Conservation (phyloP, 345 rosid species). For the Salix suchowensis region DNA sequence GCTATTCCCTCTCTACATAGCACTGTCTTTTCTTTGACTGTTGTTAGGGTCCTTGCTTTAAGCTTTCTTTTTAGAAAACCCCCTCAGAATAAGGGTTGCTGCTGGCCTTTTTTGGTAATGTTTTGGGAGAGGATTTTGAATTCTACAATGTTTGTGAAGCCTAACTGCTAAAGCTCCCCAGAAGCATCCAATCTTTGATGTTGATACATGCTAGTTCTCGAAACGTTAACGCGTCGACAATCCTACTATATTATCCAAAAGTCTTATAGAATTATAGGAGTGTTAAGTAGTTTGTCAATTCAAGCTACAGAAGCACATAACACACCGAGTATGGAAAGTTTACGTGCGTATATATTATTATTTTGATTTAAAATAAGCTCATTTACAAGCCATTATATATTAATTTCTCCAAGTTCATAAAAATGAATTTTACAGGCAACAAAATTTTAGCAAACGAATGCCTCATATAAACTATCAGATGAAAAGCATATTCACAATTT, state of each 20-base stretch:
- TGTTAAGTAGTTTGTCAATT: neutral
- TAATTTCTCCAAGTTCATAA: no score
- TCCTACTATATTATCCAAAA: neutral
- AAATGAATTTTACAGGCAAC: no score
- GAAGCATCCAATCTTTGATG: neutral
- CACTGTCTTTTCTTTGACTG: neutral
- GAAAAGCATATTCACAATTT: neutral
- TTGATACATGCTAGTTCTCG: neutral
- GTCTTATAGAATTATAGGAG: neutral
- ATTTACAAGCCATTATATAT: no score
- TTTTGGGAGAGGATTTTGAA: slow-evolving; percentile 7
- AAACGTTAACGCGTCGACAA: neutral
- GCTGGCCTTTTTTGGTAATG: neutral
- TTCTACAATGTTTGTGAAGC: neutral
- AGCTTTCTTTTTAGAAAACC: neutral
- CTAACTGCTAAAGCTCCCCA: neutral
- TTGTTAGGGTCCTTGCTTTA: neutral
- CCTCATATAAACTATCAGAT: neutral
- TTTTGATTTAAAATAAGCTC: no score
- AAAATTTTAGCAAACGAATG: neutral
- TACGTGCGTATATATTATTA: no score
- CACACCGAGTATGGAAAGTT: no score
- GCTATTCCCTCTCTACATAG: neutral
- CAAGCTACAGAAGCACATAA: neutral
- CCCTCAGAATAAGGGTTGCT: neutral